Base-by-base conservation (phyloP, 2,329 filamentous ascomycete species). In the Paracoccidioides lutzii region DNA sequence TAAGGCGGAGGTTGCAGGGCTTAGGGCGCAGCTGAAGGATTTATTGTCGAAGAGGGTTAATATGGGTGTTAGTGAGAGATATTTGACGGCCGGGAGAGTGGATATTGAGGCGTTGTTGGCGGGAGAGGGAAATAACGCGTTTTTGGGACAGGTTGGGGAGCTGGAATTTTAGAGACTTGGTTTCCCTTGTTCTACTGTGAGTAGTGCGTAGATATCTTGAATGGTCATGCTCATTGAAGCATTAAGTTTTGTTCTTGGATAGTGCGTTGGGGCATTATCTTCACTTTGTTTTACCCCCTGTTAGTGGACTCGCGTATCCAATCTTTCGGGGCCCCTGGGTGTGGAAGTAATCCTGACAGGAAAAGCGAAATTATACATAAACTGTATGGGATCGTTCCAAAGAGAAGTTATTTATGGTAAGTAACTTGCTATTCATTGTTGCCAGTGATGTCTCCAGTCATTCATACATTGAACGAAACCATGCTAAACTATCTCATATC, bases 11-110 rank as follows among this genome's bases (percentile, higher is more conserved):
- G 69, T 94, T 64, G 81, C 77, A 1, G 79, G 76, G 0, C 70
- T 93, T 67, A 81, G 82, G 61, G 86, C 82, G 0, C 83, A 94
- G 71, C 70, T 97, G 64, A 84, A 81, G 63, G 78, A 80, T 45
- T 69, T 94, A 62, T 70, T 97, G 65, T 76, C 76, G 3, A 80
- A 84, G 69, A 80, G 88, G 57, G 81, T 96, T 55, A 96, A 96
- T 65, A 78, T 89, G 14, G 90, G 91, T 5, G 88, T 95, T 32
- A 95, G 88, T 65, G 88, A 90, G 73, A 81, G 79, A 64, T 97
- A 96, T 70, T 76, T 96, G 58, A 88, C 89, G 0, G 81, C 82
- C n/a, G 88, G 89, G 0, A 76, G 81, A n/a, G 81, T 95, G n/a
- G 87, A 96, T 72, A 77, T 95, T 5, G 84, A 82, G 60, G 77